Evolutionary conservation across 2,329 filamentous ascomycete species (phyloP).

Genomic region (Ophiostoma triangulosporum): DNA sequence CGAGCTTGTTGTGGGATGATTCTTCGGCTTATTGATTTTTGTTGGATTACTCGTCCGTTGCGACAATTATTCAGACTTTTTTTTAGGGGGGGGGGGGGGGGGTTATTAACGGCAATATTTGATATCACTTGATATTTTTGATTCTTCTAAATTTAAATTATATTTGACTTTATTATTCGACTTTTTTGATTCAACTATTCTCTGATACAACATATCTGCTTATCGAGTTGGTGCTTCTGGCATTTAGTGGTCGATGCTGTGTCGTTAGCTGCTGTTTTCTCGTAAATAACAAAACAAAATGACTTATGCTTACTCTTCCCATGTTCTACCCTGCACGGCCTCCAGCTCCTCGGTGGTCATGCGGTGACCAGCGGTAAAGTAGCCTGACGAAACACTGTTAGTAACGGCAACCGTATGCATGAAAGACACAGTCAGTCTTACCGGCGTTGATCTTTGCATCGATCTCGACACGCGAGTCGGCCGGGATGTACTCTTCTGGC

Average conservation of each 20-base stretch:
- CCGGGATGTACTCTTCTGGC: constrained; percentile 85
- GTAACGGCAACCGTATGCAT: not conserved
- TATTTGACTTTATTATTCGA: no score
- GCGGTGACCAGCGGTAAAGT: constrained; percentile 77
- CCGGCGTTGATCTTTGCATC: constrained; percentile 96
- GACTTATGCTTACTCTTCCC: constrained; percentile 49
- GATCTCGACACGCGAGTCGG: constrained; percentile 93
- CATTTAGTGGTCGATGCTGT: constrained; percentile 18
- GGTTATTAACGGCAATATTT: no score
- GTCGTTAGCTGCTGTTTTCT: not conserved
- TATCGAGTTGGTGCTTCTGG: not conserved
- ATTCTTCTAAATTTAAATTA: no score
- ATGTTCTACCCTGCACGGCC: constrained; percentile 76
- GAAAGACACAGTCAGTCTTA: constrained; percentile 29
- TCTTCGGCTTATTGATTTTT: no score
- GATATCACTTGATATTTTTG: no score
- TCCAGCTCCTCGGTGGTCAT: constrained; percentile 78
- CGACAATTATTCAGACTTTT: no score
- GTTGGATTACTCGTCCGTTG: no score
- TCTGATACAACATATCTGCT: not conserved
- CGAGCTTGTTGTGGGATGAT: no score
- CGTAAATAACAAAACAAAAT: not conserved
- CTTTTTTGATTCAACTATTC: not conserved
- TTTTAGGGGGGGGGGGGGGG: no score
- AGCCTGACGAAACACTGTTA: constrained; percentile 26